Evolutionary conservation across 2,329 filamentous ascomycete genomes (phyloP), one percentile per base, ranked within the genome.

Genomic region (Ceratocystiopsis minuta): DNA sequence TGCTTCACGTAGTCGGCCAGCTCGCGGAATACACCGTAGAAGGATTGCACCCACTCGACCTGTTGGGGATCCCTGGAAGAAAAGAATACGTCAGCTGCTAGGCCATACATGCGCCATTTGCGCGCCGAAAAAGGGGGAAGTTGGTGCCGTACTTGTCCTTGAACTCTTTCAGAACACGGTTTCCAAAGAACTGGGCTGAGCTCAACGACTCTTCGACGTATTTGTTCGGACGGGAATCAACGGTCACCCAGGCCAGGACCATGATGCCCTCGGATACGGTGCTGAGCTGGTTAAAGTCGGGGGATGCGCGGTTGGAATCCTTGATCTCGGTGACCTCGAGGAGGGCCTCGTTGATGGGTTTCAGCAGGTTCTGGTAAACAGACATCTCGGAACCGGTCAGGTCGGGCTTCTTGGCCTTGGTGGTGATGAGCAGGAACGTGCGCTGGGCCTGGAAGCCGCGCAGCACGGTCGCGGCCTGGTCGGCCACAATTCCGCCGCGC

Each of bases 121-220:
- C n/a, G n/a, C n/a, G n/a, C n/a, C n/a, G 24, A 28, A 10, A 28
- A 28, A 28, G 11, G 5, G 24, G 24, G 4, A 28, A n/a, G n/a
- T n/a, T 10, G n/a, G 10, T 12, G 5, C 33, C 58, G 33, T 52
- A 66, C 65, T 70, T 74, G 41, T 75, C 87, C 62, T 92, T 95
- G 60, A 81, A 78, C 52, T 92, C 81, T 62, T 86, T 93, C 51
- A 96, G 65, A 34, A 98, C 83, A 52, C 87, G 77, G 65, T 98
- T 96, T 32, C 90, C 90, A 53, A 84, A 95, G 64, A 93, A 93
- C 57, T 96, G 80, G 35, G 87, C 84, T 40, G 85, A 80, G 28
- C 79, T 78, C 16, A 93, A 68, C 45, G 79, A 79, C 51, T 94
- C 87, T 38, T 78, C 78, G 38, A 96, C 80, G 53, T 87, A 83